Base-by-base conservation (phyloP, 2,329 filamentous ascomycete genomes). In the Colletotrichum zoysiae region DNA sequence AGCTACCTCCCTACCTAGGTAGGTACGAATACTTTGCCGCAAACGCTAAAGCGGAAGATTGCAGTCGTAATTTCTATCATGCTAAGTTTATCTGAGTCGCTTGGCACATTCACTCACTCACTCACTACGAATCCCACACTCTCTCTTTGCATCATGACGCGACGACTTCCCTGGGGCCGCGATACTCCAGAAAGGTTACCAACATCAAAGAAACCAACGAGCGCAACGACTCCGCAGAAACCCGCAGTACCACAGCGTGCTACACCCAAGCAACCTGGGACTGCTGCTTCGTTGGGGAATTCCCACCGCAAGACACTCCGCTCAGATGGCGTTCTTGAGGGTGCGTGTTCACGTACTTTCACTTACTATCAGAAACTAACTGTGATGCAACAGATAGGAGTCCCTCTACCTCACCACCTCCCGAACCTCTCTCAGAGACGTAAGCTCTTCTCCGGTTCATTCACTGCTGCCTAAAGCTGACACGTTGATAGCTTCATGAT, bases 401-500 rank as follows among this genome's bases (percentile, higher is more conserved):
- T 42, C 81, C 83, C 20, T 88, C 87, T 0, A 86, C 86, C 11
- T 89, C 88, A 3, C 87, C 87, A 6, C 85, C 86, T 1, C 86
- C 86, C 1, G 82, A 85, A 33, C 82, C 86, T 12, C 83, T 84
- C 1, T 72, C 76, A 62, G 84, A 89, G 80, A 81, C 77, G 87
- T 88, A 77, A 61, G 62, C 40, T 38, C 9, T 2, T 57, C 64
- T 63, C 6, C 42, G 18, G 53, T 44, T 38, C 7, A 4, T 30
- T 12, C 33, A 23, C 16, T 8, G n/a, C 9, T 12, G 12, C 26
- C 14, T 11, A 55, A 5, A 42, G 59, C 75, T 78, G 63, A 74
- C 44, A 1, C 20, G 20, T 1, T 14, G 8, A 12, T 65, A 90
- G 89, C 40, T 86, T 86, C 78, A 95, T 95, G 92, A 82, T 84